Evolutionary conservation across 371 early-diverging fungal species (phyloP), one percentile per base, ranked within the genome.

Genomic region (Mucor indicus): DNA sequence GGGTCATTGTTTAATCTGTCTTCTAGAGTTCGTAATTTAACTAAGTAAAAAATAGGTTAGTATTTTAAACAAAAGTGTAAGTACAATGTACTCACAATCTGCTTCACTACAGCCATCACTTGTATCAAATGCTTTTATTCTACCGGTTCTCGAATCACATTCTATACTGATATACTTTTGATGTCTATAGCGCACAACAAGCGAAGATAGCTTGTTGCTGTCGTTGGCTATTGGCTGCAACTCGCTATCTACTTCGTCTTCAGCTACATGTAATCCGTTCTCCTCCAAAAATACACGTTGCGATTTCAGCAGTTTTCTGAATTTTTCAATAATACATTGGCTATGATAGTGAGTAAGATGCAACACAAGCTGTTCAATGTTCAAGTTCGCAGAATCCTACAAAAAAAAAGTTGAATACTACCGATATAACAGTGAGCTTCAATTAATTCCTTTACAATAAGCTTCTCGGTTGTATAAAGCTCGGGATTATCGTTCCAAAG

Each of bases 101-200:
- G 72, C 72, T 52, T 78, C 80, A 24, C 74, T 70, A 7, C 64
- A 62, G 3, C 72, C 60, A 22, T 68, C 68, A 21, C 76, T 75
- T 13, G 75, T 63, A 33, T 79, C 82, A 3, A 68, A 65, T 12
- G 73, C 79, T 24, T 74, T 77, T 24, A 79, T 59, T 39, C 68
- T 72, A 13, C 82, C 82, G 1, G 79, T 75, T 15, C 82, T 70
- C 41, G 75, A 55, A 56, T 82, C 82, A 6, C 74, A 43, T 16
- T 67, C 70, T 33, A 82, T 77, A 43, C 67, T 71, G 22, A 82
- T 68, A 56, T 72, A 78, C n/a, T 69, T 67, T 23, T 76, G 72
- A 35, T 75, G 75, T 29, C 79, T 67, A 47, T 78, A 67, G 32
- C 74, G 72, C 12, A 82, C 61, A 21, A 75, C 55, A 7, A 82